Percentiles rank a stretch among this genome's conserved stretches.
phyloP scores from a whole-genome alignment of 208 protist species.

The Sergeia podlipaevii region DNA sequence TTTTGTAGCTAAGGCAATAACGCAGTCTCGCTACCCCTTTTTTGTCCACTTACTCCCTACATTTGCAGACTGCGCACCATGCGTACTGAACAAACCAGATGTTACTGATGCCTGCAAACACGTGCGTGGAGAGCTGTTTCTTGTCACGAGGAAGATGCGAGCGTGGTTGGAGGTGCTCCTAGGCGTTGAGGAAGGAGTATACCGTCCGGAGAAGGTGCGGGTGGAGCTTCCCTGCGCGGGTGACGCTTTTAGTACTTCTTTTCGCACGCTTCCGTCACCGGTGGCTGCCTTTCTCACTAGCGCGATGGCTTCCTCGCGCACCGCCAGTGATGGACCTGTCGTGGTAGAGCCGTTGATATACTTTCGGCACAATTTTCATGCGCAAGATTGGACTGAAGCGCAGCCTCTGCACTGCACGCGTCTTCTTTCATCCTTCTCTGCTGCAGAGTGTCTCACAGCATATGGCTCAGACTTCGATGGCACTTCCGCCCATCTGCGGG shows the following conservation, averaged over 20 bases:
- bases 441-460: constrained; percentile 18
- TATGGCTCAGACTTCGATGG: constrained; percentile 45
- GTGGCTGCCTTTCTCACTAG: no score
- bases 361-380: no score
- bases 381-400: no score
- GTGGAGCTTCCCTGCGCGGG: constrained; percentile 17
- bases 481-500: constrained; percentile 29
- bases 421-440: constrained; percentile 50
- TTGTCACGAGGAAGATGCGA: constrained; percentile 44
- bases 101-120: constrained; percentile 24
- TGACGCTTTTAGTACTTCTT: no score
- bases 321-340: no score
- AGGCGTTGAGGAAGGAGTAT: constrained; percentile 26
- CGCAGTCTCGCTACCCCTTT: constrained; percentile 42
- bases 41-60: constrained; percentile 52
- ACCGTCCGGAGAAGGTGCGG: constrained; percentile 19
- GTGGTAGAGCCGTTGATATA: background rate
- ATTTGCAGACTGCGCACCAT: constrained; percentile 39
- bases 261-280: no score
- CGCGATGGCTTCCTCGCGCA: no score
- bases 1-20: constrained; percentile 41
- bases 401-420: no score
- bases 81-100: constrained; percentile 39
- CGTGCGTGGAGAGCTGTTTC: constrained; percentile 63
- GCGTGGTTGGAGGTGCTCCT: constrained; percentile 60